These are phyloP conservation scores for Pueraria montana DNA, from an alignment of 306 rosid species.

Conservation along the genomic window DNA sequence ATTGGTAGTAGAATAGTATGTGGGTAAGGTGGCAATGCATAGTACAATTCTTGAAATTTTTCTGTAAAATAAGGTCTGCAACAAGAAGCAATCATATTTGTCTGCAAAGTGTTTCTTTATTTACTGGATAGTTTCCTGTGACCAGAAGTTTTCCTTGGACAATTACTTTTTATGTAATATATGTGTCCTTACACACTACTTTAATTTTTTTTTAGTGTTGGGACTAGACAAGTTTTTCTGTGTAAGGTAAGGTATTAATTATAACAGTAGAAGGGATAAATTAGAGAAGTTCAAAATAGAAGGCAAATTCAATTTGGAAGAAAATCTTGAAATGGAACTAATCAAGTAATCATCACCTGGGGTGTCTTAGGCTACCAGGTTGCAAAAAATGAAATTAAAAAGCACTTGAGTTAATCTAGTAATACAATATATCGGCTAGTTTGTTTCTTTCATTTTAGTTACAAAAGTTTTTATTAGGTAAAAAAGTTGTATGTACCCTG, in stretches of 20 bases:
- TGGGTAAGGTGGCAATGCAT: conserved; percentile 10
- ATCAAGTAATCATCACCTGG: background rate
- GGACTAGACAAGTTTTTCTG: background rate
- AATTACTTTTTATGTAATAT: background rate
- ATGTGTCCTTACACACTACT: background rate
- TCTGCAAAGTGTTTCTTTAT: background rate
- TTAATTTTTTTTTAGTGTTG: conserved; percentile 4
- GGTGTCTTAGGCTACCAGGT: conserved; percentile 2
- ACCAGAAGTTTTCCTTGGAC: conserved; percentile 14
- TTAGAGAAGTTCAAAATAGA: background rate
- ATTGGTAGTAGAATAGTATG: conserved; percentile 7
- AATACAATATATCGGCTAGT: background rate
- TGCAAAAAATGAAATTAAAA: background rate
- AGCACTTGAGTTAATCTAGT: background rate
- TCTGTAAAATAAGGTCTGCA: conserved; percentile 5
- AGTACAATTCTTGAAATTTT: conserved; percentile 3
- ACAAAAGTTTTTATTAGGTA: background rate
- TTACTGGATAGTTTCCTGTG: background rate
- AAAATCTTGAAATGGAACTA: conserved; percentile 2
- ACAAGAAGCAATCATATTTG: conserved; percentile 24
- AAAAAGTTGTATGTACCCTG: background rate
- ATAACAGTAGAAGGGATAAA: background rate
- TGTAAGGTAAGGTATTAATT: background rate
- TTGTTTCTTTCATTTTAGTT: background rate
- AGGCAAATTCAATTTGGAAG: background rate